These are phyloP conservation scores for Debaryomyces singareniensis DNA, from an alignment of 1,139 yeast genomes.

Conservation along the genomic window DNA sequence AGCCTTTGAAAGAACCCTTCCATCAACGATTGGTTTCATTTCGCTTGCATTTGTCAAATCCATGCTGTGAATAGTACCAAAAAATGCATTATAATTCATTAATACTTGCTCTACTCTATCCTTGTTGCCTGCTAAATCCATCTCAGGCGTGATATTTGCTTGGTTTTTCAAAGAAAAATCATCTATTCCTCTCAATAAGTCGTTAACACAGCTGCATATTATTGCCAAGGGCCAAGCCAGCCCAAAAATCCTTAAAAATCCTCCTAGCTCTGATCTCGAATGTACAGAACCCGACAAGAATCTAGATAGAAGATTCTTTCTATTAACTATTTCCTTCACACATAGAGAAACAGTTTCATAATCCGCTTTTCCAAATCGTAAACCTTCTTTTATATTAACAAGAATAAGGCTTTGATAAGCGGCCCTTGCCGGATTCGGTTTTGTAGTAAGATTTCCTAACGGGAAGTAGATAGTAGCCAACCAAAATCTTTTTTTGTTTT, in stretches of 20 bases:
- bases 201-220: constrained; percentile 24
- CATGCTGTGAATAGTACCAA: constrained; percentile 16
- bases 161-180: too few relatives aligned
- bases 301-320: constrained; percentile 10
- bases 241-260: constrained; percentile 49
- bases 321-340: constrained; percentile 11
- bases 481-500: constrained; percentile 37
- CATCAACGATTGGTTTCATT: constrained; percentile 57
- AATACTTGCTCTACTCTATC: constrained; percentile 3
- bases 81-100: constrained; percentile 29
- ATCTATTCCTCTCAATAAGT: constrained; percentile 11
- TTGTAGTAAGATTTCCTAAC: constrained; percentile 34
- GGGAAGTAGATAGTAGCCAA: constrained; percentile 43
- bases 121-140: neutral
- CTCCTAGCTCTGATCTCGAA: constrained; percentile 56
- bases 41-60: constrained; percentile 36
- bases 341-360: constrained; percentile 45
- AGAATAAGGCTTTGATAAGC: constrained; percentile 28
- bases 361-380: constrained; percentile 57
- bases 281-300: constrained; percentile 17
- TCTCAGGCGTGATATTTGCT: constrained; percentile 1
- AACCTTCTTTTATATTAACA: constrained; percentile 58
- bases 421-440: constrained; percentile 31
- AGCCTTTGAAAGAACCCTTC: constrained; percentile 52
- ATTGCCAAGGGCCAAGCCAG: constrained; percentile 44